Evolutionary conservation across 768 basidiomycete species (phyloP).

Genomic region (Tricholoma bakamatsutake): DNA sequence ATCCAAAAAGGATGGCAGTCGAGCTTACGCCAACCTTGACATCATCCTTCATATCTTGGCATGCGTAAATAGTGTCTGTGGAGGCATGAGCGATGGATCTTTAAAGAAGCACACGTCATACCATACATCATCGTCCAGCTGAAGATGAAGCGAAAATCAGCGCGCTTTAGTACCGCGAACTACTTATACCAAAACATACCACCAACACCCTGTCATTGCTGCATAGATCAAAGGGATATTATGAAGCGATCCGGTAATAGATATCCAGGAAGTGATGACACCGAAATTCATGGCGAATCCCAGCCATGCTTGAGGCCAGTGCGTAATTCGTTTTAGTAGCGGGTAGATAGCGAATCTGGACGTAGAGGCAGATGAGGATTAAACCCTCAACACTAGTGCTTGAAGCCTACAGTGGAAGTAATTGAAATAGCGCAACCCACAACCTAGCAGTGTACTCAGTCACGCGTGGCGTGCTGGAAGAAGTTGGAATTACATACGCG

Average conservation of each 20-base stretch:
- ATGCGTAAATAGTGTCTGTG: slow-evolving; percentile 49
- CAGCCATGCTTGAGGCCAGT: slow-evolving; percentile 61
- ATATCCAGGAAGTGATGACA: slow-evolving; percentile 42
- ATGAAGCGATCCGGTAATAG: slow-evolving; percentile 25
- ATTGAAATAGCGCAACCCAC: slow-evolving; percentile 37
- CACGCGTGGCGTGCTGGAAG: neutral
- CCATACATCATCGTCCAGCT: slow-evolving; percentile 50
- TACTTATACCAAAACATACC: slow-evolving; percentile 23
- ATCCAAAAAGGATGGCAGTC: slow-evolving; percentile 68
- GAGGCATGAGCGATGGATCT: neutral
- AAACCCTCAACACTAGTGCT: neutral
- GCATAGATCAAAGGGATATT: slow-evolving; percentile 26
- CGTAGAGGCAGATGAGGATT: neutral
- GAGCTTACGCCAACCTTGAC: slow-evolving; percentile 67
- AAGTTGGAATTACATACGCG: slow-evolving; percentile 9
- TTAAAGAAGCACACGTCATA: slow-evolving; percentile 10
- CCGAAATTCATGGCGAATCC: slow-evolving; percentile 56
- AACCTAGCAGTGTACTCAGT: slow-evolving; percentile 22
- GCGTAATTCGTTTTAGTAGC: slow-evolving; percentile 47
- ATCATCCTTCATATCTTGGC: slow-evolving; percentile 75
- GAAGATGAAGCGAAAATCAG: neutral
- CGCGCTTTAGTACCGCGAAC: neutral
- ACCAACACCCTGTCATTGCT: slow-evolving; percentile 41
- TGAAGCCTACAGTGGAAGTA: slow-evolving; percentile 36
- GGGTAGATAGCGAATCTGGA: slow-evolving; percentile 41